Conservation (phyloP, 2,329 filamentous ascomycete genomes). For the Scolecobasidium constrictum region DNA sequence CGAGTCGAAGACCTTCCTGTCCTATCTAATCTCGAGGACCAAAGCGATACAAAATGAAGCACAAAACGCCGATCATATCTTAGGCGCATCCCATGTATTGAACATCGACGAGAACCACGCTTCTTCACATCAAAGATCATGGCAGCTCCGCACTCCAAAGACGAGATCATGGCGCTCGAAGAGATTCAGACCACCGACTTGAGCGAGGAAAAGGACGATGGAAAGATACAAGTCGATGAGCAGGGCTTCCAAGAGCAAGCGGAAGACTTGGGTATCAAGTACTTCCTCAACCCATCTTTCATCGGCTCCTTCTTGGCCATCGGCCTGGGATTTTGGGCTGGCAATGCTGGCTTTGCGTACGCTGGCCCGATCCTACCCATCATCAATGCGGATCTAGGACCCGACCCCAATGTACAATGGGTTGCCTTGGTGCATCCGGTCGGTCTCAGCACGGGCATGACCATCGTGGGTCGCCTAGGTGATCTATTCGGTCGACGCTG, state of each 20-base stretch:
- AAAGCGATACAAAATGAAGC: too few species aligned
- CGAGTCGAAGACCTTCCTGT: too few species aligned
- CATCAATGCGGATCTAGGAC: slow-evolving; percentile 17
- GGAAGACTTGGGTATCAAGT: slow-evolving; percentile 12
- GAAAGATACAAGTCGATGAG: neutral
- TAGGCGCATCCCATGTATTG: too few species aligned
- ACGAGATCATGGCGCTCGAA: too few species aligned
- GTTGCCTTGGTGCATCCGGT: slow-evolving; percentile 14
- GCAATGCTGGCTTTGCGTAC: slow-evolving; percentile 15
- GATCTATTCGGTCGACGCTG: slow-evolving; percentile 16
- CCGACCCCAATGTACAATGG: slow-evolving; percentile 15
- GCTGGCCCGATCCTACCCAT: slow-evolving; percentile 14
- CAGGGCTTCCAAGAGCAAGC: slow-evolving; percentile 12
- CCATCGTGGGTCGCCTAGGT: slow-evolving; percentile 18
- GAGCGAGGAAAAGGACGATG: neutral
- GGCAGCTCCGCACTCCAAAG: too few species aligned
- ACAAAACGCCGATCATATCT: too few species aligned
- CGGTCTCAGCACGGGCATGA: slow-evolving; percentile 13
- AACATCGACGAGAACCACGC: too few species aligned
- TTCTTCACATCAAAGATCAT: too few species aligned
- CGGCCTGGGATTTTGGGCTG: slow-evolving; percentile 13
- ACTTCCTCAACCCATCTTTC: slow-evolving; percentile 13
- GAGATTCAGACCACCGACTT: too few species aligned
- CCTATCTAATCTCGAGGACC: too few species aligned
- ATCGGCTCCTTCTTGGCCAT: slow-evolving; percentile 16